Evolutionary conservation across 2,329 filamentous ascomycete genomes (phyloP).

Genomic region (Colletotrichum eleusines): DNA sequence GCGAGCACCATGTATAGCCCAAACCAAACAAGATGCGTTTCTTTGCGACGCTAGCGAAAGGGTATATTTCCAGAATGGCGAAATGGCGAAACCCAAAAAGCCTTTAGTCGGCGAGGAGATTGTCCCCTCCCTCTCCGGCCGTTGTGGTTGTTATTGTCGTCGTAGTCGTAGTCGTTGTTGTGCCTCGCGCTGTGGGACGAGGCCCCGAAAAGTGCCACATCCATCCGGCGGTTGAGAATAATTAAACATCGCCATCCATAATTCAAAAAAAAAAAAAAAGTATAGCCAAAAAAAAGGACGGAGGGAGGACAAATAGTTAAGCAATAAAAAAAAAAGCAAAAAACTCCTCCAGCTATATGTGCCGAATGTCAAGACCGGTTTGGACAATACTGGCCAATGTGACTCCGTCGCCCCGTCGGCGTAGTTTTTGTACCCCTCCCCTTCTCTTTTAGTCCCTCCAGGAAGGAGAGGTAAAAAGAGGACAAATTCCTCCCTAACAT

Average conservation of each 20-base stretch:
- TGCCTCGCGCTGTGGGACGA: not conserved
- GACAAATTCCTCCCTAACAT: slow-evolving; percentile 17
- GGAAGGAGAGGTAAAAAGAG: too few species aligned
- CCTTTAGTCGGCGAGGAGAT: not conserved
- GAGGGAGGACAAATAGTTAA: too few species aligned
- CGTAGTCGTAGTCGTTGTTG: not conserved
- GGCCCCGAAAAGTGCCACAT: not conserved
- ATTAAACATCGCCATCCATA: not conserved
- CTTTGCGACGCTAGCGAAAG: slow-evolving; percentile 30
- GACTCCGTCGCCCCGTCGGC: slow-evolving; percentile 2
- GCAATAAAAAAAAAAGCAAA: not conserved
- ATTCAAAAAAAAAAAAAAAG: not conserved
- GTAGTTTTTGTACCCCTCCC: slow-evolving; percentile 9
- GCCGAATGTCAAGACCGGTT: not conserved
- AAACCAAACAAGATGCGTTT: slow-evolving; percentile 24
- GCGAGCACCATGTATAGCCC: not conserved
- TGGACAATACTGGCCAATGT: slow-evolving; percentile 3
- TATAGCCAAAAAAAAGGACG: not conserved
- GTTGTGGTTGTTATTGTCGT: not conserved
- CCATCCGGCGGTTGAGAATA: not conserved
- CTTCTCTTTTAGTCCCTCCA: not conserved
- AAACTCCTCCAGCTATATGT: slow-evolving; percentile 4
- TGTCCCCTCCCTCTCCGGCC: not conserved
- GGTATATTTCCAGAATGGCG: slow-evolving; percentile 36
- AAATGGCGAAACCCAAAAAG: too few species aligned